These are phyloP conservation scores for Cucumis hystrix DNA, from an alignment of 306 rosid species.

Conservation along the genomic window DNA sequence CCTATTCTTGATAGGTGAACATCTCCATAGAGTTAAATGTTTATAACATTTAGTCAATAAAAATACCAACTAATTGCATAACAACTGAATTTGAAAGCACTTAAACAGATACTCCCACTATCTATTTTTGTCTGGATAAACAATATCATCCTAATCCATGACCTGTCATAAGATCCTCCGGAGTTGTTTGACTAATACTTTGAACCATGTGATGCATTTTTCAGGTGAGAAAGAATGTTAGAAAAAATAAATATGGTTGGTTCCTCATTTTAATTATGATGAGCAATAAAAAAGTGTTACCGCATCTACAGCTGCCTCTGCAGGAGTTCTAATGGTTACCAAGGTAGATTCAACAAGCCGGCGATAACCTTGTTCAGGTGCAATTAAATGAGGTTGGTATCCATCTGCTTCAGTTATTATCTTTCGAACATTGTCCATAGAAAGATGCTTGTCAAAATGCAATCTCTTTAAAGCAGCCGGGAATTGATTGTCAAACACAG, in stretches of 20 bases:
- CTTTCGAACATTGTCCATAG: constrained; percentile 28
- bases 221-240: background rate
- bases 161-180: background rate
- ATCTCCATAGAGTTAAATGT: background rate
- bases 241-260: background rate
- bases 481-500: constrained; percentile 31
- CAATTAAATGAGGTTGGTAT: constrained; percentile 37
- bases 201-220: background rate
- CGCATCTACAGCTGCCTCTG: constrained; percentile 36
- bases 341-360: constrained; percentile 32
- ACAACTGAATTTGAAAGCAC: no score
- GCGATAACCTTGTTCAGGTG: constrained; percentile 41
- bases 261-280: background rate
- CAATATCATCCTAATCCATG: background rate
- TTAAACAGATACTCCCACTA: background rate
- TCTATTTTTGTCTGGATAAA: background rate
- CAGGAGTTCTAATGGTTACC: constrained; percentile 29
- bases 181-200: background rate
- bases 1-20: background rate
- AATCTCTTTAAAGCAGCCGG: constrained; percentile 35
- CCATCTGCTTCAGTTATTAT: constrained; percentile 39
- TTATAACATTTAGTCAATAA: background rate
- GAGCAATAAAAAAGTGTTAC: constrained; percentile 8
- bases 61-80: background rate
- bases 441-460: constrained; percentile 27